A percentile compares a stretch with the other conserved stretches of the same genome.
These are phyloP conservation scores for Schwanniomyces etchellsii DNA, from an alignment of 1,139 yeast genomes.

Conservation along the genomic window DNA sequence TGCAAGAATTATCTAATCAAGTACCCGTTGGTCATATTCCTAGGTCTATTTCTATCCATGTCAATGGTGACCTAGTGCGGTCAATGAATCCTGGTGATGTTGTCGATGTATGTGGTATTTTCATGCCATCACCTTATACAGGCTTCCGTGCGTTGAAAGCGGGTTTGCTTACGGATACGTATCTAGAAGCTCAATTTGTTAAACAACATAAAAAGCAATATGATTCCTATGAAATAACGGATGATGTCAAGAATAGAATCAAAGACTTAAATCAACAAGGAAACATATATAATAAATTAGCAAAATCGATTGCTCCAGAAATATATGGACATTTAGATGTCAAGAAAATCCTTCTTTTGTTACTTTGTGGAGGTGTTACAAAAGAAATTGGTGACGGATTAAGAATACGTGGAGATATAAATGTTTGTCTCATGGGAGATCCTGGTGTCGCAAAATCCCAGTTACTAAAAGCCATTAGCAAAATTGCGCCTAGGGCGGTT, in stretches of 20 bases:
- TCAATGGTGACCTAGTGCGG: conserved; percentile 87
- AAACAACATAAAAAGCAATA: conserved; percentile 87
- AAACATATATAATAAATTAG: conserved; percentile 71
- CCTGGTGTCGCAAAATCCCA: conserved; percentile 99
- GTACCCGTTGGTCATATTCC: conserved; percentile 99
- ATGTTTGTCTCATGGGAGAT: conserved; percentile 96
- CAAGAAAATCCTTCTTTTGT: conserved; percentile 78
- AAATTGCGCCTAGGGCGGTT: conserved; percentile 94
- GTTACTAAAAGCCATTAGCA: conserved; percentile 81
- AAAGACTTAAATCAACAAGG: conserved; percentile 48
- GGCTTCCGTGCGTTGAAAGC: conserved; percentile 91
- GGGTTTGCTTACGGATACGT: conserved; percentile 91
- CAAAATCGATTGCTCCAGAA: conserved; percentile 95
- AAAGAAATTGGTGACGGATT: conserved; percentile 95
- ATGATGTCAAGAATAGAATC: conserved; percentile 52
- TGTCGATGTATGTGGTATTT: conserved; percentile 88
- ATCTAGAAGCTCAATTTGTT: conserved; percentile 80
- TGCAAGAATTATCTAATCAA: conserved; percentile 92
- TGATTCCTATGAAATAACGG: conserved; percentile 56
- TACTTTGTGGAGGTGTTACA: conserved; percentile 93
- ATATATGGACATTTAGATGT: conserved; percentile 93
- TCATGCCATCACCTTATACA: conserved; percentile 91
- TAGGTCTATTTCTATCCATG: conserved; percentile 74
- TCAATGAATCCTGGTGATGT: conserved; percentile 90
- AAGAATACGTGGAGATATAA: conserved; percentile 96